Conservation (phyloP, 257 asterid genomes). For the Solanum pinnatisectum region DNA sequence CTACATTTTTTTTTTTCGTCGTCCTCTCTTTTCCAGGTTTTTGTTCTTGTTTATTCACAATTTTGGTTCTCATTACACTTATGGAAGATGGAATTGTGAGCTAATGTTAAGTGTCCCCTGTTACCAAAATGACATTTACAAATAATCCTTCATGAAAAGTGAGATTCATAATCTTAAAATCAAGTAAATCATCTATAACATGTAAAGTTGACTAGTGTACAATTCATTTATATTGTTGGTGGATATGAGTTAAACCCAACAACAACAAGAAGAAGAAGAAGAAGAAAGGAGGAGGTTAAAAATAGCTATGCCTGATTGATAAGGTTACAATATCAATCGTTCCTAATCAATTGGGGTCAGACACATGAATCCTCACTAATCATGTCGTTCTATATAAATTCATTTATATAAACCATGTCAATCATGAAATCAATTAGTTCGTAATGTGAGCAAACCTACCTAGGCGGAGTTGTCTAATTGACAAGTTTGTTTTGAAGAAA, state of each 20-base stretch:
- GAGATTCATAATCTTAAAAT: not conserved
- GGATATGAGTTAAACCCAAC: not conserved
- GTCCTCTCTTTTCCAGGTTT: not conserved
- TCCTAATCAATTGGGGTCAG: not conserved
- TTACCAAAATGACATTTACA: not conserved
- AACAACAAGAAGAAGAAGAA: too few relatives aligned
- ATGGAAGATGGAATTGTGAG: not conserved
- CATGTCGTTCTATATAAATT: not conserved
- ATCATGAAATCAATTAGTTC: accelerated
- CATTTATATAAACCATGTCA: not conserved
- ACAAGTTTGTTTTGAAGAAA: too few relatives aligned
- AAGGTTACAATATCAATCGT: not conserved
- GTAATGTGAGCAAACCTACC: not conserved
- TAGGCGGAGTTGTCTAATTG: not conserved
- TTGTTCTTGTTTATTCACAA: not conserved
- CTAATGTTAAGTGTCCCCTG: not conserved
- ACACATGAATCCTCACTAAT: not conserved
- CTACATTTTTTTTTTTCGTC: not conserved
- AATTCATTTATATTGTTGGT: too few relatives aligned
- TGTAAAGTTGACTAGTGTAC: not conserved
- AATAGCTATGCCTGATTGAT: not conserved
- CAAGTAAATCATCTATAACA: not conserved
- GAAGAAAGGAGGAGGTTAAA: not conserved
- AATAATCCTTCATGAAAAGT: not conserved
- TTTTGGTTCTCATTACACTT: not conserved